Evolutionary conservation across 2,329 filamentous ascomycete genomes (phyloP).

Genomic region (Myrmaecium sp.): DNA sequence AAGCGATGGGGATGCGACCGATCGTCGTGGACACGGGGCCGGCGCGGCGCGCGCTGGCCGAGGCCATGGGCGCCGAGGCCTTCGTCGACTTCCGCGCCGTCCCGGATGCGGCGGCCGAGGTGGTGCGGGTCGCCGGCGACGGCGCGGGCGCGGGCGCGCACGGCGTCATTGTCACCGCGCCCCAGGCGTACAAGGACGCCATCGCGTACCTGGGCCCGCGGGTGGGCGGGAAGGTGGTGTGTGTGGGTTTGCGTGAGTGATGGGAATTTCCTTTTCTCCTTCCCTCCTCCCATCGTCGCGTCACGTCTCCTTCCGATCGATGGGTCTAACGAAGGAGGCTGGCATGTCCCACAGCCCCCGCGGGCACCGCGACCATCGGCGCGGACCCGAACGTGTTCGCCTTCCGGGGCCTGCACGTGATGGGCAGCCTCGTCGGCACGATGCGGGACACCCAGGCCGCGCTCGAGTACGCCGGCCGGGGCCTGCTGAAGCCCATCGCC

Average conservation of each 20-base stretch:
- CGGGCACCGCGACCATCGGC: conserved; percentile 14
- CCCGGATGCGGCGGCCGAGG: conserved; percentile 16
- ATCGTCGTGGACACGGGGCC: conserved; percentile 21
- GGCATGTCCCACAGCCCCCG: too few relatives aligned
- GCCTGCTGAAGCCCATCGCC: conserved; percentile 32
- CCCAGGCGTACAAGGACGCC: conserved; percentile 24
- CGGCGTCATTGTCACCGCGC: conserved; percentile 22
- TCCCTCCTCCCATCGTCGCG: background rate
- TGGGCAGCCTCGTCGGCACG: conserved; percentile 26
- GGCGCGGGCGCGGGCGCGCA: conserved; percentile 18
- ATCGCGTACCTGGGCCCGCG: conserved; percentile 29
- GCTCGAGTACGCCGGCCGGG: conserved; percentile 32
- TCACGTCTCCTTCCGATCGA: conserved; percentile 6
- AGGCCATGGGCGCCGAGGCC: conserved; percentile 16
- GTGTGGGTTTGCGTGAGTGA: conserved; percentile 24
- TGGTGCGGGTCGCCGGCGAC: conserved; percentile 14
- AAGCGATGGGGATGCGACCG: conserved; percentile 20
- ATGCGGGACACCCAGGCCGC: conserved; percentile 31
- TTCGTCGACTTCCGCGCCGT: conserved; percentile 22
- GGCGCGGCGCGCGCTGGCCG: conserved; percentile 17
- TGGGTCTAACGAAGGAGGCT: background rate
- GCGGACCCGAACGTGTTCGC: conserved; percentile 18
- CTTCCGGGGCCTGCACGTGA: conserved; percentile 18
- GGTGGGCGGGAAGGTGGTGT: conserved; percentile 36
- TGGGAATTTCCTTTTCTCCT: background rate